A percentile compares a stretch with the other conserved stretches of the same genome.
These are phyloP conservation scores for Candida maesae DNA, from an alignment of 805 yeast genomes.

Conservation along the genomic window DNA sequence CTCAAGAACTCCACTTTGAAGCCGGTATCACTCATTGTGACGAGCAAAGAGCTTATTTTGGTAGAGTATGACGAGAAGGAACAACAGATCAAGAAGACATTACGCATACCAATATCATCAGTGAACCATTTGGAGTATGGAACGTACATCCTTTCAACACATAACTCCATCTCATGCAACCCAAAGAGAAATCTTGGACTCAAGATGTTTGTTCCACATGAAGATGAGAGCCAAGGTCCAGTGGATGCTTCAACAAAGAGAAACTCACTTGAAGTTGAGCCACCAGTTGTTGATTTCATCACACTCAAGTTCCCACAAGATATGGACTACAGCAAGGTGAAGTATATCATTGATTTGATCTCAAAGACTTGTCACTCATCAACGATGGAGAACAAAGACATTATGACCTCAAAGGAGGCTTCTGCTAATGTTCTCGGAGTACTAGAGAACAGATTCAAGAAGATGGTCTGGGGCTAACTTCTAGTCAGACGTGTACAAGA, in stretches of 20 bases:
- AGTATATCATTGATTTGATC: conserved; percentile 21
- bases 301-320: conserved; percentile 25
- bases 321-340: conserved; percentile 24
- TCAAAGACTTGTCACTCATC: conserved; percentile 25
- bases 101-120: conserved; percentile 19
- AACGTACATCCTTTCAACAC: conserved; percentile 22
- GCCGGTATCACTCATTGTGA: conserved; percentile 20
- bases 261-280: background rate
- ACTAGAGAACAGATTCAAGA: conserved; percentile 34
- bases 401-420: conserved; percentile 35
- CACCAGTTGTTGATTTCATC: conserved; percentile 5
- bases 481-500: background rate
- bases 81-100: conserved; percentile 11
- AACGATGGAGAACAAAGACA: conserved; percentile 28
- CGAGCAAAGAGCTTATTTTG: conserved; percentile 21
- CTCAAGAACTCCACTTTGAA: conserved; percentile 8
- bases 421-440: conserved; percentile 32
- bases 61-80: conserved; percentile 21
- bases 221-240: background rate
- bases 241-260: background rate
- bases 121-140: conserved; percentile 30
- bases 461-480: conserved; percentile 35
- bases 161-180: conserved; percentile 21
- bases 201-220: conserved; percentile 14
- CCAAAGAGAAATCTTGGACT: conserved; percentile 33